Conservation (phyloP, 2,329 filamentous ascomycete genomes). For the Colletotrichum somersetense region DNA sequence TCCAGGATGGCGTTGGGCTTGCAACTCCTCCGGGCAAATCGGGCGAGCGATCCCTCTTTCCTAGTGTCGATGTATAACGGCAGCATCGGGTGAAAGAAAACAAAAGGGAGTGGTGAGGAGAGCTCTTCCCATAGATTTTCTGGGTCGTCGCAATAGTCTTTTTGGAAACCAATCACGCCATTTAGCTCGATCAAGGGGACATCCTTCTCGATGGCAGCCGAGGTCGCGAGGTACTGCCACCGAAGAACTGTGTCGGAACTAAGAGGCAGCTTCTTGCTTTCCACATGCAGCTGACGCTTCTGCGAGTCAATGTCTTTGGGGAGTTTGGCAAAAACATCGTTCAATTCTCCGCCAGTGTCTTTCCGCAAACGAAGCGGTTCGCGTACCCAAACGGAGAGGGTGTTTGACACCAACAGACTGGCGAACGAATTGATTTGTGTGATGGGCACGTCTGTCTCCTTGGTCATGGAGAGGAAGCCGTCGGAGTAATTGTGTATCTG, state of each 20-base stretch:
- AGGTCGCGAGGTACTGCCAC: constrained; percentile 75
- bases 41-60: constrained; percentile 84
- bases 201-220: constrained; percentile 67
- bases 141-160: constrained; percentile 76
- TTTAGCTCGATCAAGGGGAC: constrained; percentile 78
- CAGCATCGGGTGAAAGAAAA: constrained; percentile 88
- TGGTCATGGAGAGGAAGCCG: constrained; percentile 82
- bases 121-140: constrained; percentile 78
- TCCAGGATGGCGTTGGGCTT: constrained; percentile 89
- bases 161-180: constrained; percentile 79
- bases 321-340: constrained; percentile 76
- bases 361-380: constrained; percentile 76
- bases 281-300: constrained; percentile 62
- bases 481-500: constrained; percentile 78
- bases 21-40: constrained; percentile 94
- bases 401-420: constrained; percentile 79
- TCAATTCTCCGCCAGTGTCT: constrained; percentile 74
- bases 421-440: constrained; percentile 82
- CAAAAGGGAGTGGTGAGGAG: constrained; percentile 76
- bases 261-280: constrained; percentile 61
- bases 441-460: constrained; percentile 69
- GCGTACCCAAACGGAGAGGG: constrained; percentile 82
- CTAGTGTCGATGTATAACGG: constrained; percentile 95
- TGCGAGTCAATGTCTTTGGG: constrained; percentile 58
- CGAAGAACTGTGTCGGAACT: constrained; percentile 69